Evolutionary conservation across 2,329 filamentous ascomycete species (phyloP).

Genomic region (Sordariomycetes sp.): DNA sequence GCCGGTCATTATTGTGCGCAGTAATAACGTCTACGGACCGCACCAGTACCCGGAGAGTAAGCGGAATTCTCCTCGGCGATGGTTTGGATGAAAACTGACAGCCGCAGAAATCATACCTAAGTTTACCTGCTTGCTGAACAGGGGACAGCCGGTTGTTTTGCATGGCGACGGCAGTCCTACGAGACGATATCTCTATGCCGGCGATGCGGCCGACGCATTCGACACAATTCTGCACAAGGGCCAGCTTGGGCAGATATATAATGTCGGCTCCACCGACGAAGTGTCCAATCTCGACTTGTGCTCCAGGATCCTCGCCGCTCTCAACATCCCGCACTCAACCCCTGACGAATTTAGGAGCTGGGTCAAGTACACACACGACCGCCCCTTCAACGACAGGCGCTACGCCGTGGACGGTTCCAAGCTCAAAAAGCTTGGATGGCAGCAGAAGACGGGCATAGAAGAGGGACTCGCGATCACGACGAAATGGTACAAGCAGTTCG

Average conservation of each 20-base stretch:
- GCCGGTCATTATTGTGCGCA: constrained; percentile 69
- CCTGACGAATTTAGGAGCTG: constrained; percentile 49
- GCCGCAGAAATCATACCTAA: constrained; percentile 73
- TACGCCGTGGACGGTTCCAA: constrained; percentile 66
- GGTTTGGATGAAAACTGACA: not conserved
- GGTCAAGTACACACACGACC: constrained; percentile 68
- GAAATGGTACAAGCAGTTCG: constrained; percentile 60
- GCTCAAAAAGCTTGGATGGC: constrained; percentile 58
- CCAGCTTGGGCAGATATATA: constrained; percentile 67
- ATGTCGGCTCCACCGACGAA: constrained; percentile 71
- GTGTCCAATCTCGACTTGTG: constrained; percentile 67
- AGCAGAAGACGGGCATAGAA: constrained; percentile 55
- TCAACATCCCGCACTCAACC: constrained; percentile 43
- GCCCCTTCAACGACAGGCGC: constrained; percentile 68
- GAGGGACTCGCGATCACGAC: constrained; percentile 56
- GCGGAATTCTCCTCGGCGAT: constrained; percentile 14
- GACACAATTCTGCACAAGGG: constrained; percentile 79
- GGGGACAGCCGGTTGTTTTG: constrained; percentile 57
- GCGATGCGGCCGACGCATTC: constrained; percentile 72
- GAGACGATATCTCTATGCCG: constrained; percentile 68
- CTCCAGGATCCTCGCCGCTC: constrained; percentile 51
- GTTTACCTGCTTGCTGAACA: constrained; percentile 64
- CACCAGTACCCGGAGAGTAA: constrained; percentile 78
- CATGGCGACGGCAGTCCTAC: constrained; percentile 71
- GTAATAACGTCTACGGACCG: constrained; percentile 80